phyloP scores from a whole-genome alignment of 2,329 filamentous ascomycete genomes.

The Aspergillus udagawae region DNA sequence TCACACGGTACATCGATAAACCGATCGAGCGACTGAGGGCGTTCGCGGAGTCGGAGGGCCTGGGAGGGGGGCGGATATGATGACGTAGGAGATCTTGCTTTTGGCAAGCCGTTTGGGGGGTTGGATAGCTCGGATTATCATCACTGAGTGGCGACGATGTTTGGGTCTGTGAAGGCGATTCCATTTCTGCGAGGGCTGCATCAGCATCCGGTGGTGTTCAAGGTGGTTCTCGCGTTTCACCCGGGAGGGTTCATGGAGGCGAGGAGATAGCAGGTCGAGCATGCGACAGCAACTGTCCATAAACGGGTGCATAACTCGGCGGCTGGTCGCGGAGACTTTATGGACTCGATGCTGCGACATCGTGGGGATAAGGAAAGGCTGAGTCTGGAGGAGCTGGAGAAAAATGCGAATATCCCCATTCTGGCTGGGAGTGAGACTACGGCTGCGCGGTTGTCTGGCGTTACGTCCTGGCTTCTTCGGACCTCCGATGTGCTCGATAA shows the following conservation, averaged over 20 bases:
- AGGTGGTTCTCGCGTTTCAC: not conserved
- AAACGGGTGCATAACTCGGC: not conserved
- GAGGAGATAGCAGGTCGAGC: not conserved
- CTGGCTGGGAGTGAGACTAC: conserved; percentile 44
- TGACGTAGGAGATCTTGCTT: conserved; percentile 22
- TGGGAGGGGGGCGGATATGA: conserved; percentile 15
- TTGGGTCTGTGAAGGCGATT: conserved; percentile 6
- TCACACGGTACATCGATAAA: conserved; percentile 27
- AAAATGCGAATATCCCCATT: conserved; percentile 32
- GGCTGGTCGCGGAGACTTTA: conserved; percentile 8
- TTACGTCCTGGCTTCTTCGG: conserved; percentile 39
- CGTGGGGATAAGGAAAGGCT: conserved; percentile 11
- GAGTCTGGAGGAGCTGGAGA: conserved; percentile 29
- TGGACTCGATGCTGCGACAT: conserved; percentile 14
- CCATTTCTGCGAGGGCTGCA: not conserved
- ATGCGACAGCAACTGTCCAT: conserved; percentile 1
- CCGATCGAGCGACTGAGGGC: conserved; percentile 21
- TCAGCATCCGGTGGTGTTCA: conserved; percentile 2
- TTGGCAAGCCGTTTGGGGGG: conserved; percentile 21
- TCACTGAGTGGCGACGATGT: conserved; percentile 20
- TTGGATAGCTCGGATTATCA: conserved; percentile 16
- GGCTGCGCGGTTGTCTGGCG: conserved; percentile 41
- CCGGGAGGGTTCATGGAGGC: not conserved
- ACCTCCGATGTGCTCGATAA: conserved; percentile 29
- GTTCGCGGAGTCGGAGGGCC: conserved; percentile 4